Base-by-base conservation (phyloP, 495 filamentous ascomycete genomes). In the Lophium mytilinum region DNA sequence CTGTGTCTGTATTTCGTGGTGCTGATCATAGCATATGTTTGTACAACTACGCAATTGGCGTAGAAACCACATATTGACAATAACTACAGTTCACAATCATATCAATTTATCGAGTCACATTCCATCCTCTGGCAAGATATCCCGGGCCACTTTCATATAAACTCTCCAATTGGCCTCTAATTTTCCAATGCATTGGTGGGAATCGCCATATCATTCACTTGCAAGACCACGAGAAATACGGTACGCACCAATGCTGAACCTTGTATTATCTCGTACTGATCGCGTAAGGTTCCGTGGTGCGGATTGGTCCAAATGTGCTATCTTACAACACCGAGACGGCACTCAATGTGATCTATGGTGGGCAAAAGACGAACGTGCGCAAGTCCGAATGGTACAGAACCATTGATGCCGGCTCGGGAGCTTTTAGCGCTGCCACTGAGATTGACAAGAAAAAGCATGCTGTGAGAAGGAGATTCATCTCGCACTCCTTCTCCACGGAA, bases 271-370 rank as follows among this genome's bases (percentile, higher is more conserved):
- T 12, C 1, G 34, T 1, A 36, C 53, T 34, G 9, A 37, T 18
- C 42, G 37, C 30, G 17, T 9, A n/a, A 61, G 59, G 68, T 8
- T 56, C 58, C 12, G 55, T 70, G 30, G 61, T 71, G 10, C 60
- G 68, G 1, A 68, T 66, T 50, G 64, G 53, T 2, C 63, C 68
- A 0, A 64, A 69, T 46, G 62, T 56, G 1, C 47, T 71, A 1
- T 64, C 64, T 9, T 65, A 66, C 64, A 62, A 61, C 55, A 67
- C 66, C 3, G 45, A 36, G 8, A 56, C 61, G 4, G 57, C 67
- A 1, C 52, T 71, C 9, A 56, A 58, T 30, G 48, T 62, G 8
- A 70, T 70, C 53, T 61, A 70, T 50, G 79, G 79, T 59, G 14
- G 56, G 6, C 64, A 61, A 55, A 73, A 70, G 34, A 67, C 66